phyloP scores from a whole-genome alignment of 257 asterid species.

The Lantana camara region DNA sequence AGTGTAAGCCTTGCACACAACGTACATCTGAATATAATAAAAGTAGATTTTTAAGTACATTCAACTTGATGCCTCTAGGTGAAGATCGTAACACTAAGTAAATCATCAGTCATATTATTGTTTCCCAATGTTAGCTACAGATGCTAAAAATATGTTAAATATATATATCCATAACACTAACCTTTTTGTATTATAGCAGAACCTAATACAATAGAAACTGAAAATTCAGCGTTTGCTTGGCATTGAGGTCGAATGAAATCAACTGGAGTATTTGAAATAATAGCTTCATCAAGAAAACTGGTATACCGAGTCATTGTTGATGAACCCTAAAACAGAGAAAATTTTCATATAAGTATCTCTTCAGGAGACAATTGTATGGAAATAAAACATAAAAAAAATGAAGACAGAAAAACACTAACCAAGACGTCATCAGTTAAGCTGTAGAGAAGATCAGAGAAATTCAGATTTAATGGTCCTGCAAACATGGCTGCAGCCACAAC shows the following conservation, averaged over 20 bases:
- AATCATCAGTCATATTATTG: not conserved
- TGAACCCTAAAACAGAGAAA: slow-evolving; percentile 70
- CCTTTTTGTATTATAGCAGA: slow-evolving; percentile 58
- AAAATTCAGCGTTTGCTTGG: slow-evolving; percentile 51
- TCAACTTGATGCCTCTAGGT: not conserved
- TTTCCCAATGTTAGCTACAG: slow-evolving; percentile 10
- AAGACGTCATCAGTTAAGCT: slow-evolving; percentile 64
- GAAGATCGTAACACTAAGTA: not conserved
- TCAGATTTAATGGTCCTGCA: slow-evolving; percentile 41
- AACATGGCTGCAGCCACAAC: slow-evolving; percentile 71
- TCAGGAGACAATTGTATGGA: not conserved
- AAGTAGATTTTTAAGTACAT: too few species aligned
- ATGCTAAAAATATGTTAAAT: too few species aligned
- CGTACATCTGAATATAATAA: slow-evolving; percentile 54
- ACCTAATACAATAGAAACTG: slow-evolving; percentile 58
- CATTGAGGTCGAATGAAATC: slow-evolving; percentile 69
- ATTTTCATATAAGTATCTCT: slow-evolving; percentile 20
- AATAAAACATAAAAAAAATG: slow-evolving; percentile 6
- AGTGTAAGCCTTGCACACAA: slow-evolving; percentile 60
- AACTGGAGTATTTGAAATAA: slow-evolving; percentile 55
- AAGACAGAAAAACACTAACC: slow-evolving; percentile 53
- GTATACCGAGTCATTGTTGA: slow-evolving; percentile 42
- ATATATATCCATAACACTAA: slow-evolving; percentile 25
- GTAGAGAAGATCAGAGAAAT: slow-evolving; percentile 59
- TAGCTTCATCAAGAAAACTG: slow-evolving; percentile 81